Evolutionary conservation across 2,329 filamentous ascomycete genomes (phyloP).

Genomic region (Fusarium sp.): DNA sequence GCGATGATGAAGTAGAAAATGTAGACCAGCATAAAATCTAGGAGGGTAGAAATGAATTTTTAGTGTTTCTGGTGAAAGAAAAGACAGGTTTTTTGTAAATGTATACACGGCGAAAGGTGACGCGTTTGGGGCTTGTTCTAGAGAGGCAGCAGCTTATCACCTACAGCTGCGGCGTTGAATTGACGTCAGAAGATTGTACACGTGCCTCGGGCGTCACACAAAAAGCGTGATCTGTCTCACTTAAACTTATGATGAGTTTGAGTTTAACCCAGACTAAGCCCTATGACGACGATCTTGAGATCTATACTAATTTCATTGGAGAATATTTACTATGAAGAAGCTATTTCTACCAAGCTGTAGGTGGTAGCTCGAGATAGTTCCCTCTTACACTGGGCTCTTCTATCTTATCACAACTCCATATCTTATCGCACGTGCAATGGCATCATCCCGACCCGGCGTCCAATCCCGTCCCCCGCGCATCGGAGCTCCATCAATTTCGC

Average conservation of each 20-base stretch:
- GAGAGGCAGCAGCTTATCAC: constrained; percentile 29
- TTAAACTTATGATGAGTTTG: neutral
- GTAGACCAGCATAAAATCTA: constrained; percentile 25
- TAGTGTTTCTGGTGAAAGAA: neutral
- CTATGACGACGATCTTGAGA: neutral
- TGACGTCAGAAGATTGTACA: constrained; percentile 29
- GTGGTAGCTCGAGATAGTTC: neutral
- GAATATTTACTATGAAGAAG: neutral
- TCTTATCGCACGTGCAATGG: constrained; percentile 44
- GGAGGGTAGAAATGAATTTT: too few relatives aligned
- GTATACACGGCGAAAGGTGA: constrained; percentile 23
- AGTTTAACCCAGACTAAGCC: neutral
- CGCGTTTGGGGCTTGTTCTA: constrained; percentile 26
- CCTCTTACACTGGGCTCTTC: neutral
- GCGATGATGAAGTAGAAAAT: constrained; percentile 21
- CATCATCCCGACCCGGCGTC: constrained; percentile 35
- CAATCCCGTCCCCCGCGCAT: constrained; percentile 31
- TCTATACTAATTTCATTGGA: neutral
- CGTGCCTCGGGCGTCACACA: neutral
- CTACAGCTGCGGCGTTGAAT: neutral
- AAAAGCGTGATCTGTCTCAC: neutral
- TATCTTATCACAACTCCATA: constrained; percentile 25
- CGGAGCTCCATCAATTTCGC: constrained; percentile 27
- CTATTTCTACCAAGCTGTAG: too few relatives aligned
- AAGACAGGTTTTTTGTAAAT: neutral